Evolutionary conservation across 805 yeast species (phyloP).

Genomic region (Starmerella vitae): DNA sequence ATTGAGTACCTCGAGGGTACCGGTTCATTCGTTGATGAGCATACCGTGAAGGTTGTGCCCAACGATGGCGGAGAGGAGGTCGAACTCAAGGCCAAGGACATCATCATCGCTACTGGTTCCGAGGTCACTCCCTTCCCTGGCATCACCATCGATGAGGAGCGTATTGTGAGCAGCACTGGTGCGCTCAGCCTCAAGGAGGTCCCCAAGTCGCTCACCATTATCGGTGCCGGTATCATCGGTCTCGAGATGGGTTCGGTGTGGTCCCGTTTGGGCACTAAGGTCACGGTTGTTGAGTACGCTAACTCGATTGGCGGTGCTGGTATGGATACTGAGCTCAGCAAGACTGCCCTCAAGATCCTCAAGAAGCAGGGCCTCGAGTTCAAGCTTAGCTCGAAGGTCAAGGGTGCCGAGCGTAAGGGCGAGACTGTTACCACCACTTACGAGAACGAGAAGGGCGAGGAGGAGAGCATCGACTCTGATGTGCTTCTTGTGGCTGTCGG

Average conservation of each 20-base stretch:
- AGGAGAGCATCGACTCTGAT: conserved; percentile 76
- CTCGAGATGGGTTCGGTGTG: conserved; percentile 98
- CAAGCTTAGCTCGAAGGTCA: conserved; percentile 83
- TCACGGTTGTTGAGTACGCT: conserved; percentile 85
- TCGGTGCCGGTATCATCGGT: conserved; percentile 99
- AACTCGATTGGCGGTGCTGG: conserved; percentile 95
- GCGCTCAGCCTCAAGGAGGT: conserved; percentile 70
- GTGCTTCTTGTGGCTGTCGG: conserved; percentile 95
- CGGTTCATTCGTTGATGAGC: conserved; percentile 76
- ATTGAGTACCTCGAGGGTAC: conserved; percentile 89
- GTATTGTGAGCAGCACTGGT: conserved; percentile 94
- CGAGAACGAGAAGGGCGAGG: conserved; percentile 79
- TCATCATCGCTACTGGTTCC: conserved; percentile 95
- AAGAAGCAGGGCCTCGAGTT: conserved; percentile 92
- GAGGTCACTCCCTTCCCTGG: conserved; percentile 99
- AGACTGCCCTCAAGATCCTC: conserved; percentile 74
- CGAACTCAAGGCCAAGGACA: conserved; percentile 63
- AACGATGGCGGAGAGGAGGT: conserved; percentile 71
- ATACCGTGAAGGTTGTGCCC: conserved; percentile 66
- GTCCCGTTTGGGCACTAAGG: conserved; percentile 89
- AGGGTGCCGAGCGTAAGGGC: conserved; percentile 76
- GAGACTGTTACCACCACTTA: conserved; percentile 75
- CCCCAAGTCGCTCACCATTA: conserved; percentile 82
- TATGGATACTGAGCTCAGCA: conserved; percentile 93
- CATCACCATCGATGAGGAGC: conserved; percentile 86